Conservation (phyloP, 495 filamentous ascomycete species). For the Hypoxylon trugodes region DNA sequence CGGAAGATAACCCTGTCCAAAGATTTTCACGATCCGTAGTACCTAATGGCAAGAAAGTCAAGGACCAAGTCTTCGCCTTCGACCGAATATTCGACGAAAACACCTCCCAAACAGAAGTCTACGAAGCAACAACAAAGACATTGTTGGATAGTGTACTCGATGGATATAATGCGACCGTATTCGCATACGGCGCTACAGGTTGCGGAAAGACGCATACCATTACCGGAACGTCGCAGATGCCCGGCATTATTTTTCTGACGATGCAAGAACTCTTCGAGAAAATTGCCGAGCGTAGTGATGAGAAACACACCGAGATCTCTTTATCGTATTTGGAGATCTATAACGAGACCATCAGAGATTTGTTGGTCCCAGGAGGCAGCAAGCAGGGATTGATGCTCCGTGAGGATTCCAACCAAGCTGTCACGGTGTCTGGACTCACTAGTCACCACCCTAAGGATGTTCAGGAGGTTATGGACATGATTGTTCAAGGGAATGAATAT, state of each 20-base stretch:
- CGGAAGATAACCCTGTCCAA: slow-evolving; percentile 95
- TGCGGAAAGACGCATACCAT: slow-evolving; percentile 99
- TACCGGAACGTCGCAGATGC: slow-evolving; percentile 90
- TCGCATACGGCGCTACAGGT: slow-evolving; percentile 97
- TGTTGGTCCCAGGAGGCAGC: slow-evolving; percentile 85
- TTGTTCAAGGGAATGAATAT: slow-evolving; percentile 91
- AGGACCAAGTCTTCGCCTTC: slow-evolving; percentile 97
- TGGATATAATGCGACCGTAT: slow-evolving; percentile 98
- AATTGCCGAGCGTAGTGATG: slow-evolving; percentile 82
- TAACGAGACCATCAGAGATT: slow-evolving; percentile 97
- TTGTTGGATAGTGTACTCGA: slow-evolving; percentile 95
- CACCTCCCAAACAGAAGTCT: slow-evolving; percentile 90
- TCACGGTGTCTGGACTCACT: slow-evolving; percentile 90
- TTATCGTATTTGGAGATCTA: slow-evolving; percentile 99
- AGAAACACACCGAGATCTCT: slow-evolving; percentile 89
- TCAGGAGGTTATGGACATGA: slow-evolving; percentile 99
- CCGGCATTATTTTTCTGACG: slow-evolving; percentile 97
- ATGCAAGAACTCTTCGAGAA: slow-evolving; percentile 99
- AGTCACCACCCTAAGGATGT: slow-evolving; percentile 87
- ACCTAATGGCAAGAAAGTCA: slow-evolving; percentile 88
- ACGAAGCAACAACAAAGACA: slow-evolving; percentile 88
- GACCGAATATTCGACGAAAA: slow-evolving; percentile 98
- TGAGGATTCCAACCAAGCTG: slow-evolving; percentile 92
- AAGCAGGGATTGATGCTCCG: slow-evolving; percentile 92
- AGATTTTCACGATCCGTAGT: slow-evolving; percentile 85